phyloP scores from a whole-genome alignment of 2,329 filamentous ascomycete species.

The Colletotrichum tamarilloi region DNA sequence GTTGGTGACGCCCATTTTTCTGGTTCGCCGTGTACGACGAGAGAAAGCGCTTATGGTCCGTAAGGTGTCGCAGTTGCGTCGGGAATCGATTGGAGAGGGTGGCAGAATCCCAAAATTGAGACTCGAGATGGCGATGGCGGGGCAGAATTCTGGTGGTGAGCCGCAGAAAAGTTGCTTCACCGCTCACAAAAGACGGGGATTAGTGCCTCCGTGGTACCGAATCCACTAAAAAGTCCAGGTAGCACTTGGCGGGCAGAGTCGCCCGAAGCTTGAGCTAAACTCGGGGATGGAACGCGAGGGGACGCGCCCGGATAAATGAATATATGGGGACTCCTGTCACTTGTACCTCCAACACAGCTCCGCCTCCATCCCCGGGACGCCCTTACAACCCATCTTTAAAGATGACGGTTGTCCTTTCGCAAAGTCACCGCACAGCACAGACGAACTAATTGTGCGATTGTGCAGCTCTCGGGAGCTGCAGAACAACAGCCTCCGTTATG shows the following conservation, averaged over 20 bases:
- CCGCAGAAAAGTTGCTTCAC: slow-evolving; percentile 27
- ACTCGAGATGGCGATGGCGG: slow-evolving; percentile 10
- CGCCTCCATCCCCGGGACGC: background rate
- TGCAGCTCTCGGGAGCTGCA: slow-evolving; percentile 20
- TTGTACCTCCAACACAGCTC: background rate
- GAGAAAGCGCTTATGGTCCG: background rate
- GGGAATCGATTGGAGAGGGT: background rate
- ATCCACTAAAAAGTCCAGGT: slow-evolving; percentile 9
- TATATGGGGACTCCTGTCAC: slow-evolving; percentile 7
- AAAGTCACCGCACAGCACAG: slow-evolving; percentile 2
- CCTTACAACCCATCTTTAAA: slow-evolving; percentile 4
- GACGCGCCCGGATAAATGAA: slow-evolving; percentile 29
- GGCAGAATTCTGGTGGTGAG: slow-evolving; percentile 19
- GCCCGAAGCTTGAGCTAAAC: background rate
- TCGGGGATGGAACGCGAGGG: background rate
- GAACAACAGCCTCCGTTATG: slow-evolving; percentile 49
- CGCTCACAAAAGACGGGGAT: background rate
- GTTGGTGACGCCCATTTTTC: slow-evolving; percentile 74
- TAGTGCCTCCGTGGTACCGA: background rate
- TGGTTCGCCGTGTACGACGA: background rate
- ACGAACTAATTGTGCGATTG: slow-evolving; percentile 22
- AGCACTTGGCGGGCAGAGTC: background rate
- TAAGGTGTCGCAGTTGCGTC: background rate
- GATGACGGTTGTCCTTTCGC: slow-evolving; percentile 17
- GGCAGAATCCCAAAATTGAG: slow-evolving; percentile 22